Base-by-base conservation (phyloP, 306 rosid genomes). In the Vigna mungo region DNA sequence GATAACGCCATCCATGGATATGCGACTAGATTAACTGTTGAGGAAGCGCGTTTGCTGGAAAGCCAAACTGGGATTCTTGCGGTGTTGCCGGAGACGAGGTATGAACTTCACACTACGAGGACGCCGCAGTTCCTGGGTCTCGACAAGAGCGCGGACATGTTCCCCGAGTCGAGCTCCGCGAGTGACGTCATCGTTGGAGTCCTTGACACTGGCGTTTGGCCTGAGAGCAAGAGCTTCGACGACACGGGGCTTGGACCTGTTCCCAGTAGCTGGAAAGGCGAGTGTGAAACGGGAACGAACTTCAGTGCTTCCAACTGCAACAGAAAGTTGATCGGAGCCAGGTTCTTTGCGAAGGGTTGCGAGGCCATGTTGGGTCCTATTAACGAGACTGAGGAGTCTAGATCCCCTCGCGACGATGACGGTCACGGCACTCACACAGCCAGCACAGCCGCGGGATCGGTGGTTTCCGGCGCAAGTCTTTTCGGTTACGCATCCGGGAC, bases 351-450 rank as follows among this genome's bases (percentile, higher is more conserved):
- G 0, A 90, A 69, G 51, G 97, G 98, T 10, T 82, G 76, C 49
- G 97, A 94, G 80, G 90, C 96, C 3, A 88, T 88, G 5, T 9
- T 92, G 23, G 98, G 98, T 39, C 98, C 96, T 1, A 82, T 94
- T 20, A 91, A 94, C 9, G 87, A 62, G 37, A 81, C 85, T 0
- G 86, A 81, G 1, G 98, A 90, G 74, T 89, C 93, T 3, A 90
- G 58, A 41, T 94, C 98, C 1, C 90, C 98, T 0, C 84, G 98
- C 7, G 97, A 94, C 68, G 97, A 94, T 67, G 98, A 94, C 1
- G 98, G 98, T 14, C 98, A 94, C 7, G 98, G 98, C 18, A 94
- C 98, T 1, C 98, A 94, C 55, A 94, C 98, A 0, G 83, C 97
- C 1, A 78, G 81, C 49, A 94, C 98, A 0, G 96, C 98, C 0